Evolutionary conservation across 192 early-diverging fungal species (phyloP).

Genomic region (Chytriomyces sp.): DNA sequence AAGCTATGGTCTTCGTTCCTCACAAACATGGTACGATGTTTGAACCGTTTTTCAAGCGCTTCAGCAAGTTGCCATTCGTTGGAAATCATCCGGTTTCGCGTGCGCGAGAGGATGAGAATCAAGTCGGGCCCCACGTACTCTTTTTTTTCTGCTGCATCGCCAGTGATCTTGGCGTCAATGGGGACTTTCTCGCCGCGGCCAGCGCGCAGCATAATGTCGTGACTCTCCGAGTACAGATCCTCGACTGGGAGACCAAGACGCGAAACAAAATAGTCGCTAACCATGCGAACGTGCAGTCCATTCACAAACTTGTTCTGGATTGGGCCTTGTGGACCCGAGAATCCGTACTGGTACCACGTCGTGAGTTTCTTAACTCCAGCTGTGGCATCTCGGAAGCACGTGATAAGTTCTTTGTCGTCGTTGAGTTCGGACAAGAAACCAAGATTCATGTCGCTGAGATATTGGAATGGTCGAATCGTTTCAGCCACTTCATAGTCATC

Average conservation of each 20-base stretch:
- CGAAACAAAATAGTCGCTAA: constrained; percentile 47
- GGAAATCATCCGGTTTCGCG: constrained; percentile 50
- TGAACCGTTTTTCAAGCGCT: constrained; percentile 34
- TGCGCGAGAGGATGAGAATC: constrained; percentile 54
- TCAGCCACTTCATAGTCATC: constrained; percentile 47
- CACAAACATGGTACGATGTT: constrained; percentile 46
- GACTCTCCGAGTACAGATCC: constrained; percentile 24
- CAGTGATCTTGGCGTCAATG: constrained; percentile 1
- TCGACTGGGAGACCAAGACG: constrained; percentile 46
- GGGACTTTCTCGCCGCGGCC: neutral
- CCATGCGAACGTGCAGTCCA: constrained; percentile 54
- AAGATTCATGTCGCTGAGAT: constrained; percentile 46
- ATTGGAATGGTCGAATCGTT: constrained; percentile 52
- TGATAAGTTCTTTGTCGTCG: constrained; percentile 45
- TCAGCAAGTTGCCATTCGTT: constrained; percentile 48
- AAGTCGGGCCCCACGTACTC: constrained; percentile 42
- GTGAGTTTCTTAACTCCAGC: constrained; percentile 51
- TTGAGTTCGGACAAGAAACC: constrained; percentile 41
- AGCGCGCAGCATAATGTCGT: constrained; percentile 11
- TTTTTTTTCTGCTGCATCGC: neutral
- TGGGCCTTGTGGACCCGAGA: constrained; percentile 53
- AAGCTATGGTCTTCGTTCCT: constrained; percentile 54
- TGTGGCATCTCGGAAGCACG: constrained; percentile 59
- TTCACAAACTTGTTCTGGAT: constrained; percentile 48
- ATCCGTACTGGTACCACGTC: constrained; percentile 64